phyloP scores from a whole-genome alignment of 495 filamentous ascomycete species.

The Talaromyces wortmannii region DNA sequence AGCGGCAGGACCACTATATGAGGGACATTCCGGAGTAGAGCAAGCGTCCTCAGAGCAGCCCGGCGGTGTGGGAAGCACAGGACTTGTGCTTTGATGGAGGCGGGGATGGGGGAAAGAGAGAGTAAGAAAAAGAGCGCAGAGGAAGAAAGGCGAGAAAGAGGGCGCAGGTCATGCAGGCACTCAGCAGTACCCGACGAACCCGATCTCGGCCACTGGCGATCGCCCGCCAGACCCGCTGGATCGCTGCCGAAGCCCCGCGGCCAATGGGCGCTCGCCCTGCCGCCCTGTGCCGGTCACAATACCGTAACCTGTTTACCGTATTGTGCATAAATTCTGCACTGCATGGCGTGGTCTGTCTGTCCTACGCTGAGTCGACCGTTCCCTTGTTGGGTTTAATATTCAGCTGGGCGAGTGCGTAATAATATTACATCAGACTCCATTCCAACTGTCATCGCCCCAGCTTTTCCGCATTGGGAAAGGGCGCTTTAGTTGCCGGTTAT shows the following conservation, averaged over 20 bases:
- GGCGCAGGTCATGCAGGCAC: background rate
- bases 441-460: too few species aligned
- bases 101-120: background rate
- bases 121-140: slow-evolving; percentile 2
- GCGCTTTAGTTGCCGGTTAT: too few species aligned
- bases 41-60: background rate
- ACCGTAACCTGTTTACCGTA: background rate
- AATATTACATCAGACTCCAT: too few species aligned
- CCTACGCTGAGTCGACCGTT: too few species aligned
- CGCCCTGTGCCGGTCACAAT: background rate
- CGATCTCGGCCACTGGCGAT: background rate
- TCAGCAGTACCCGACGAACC: background rate
- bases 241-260: background rate
- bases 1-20: slow-evolving; percentile 17
- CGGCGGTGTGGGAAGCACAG: background rate
- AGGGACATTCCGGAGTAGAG: slow-evolving; percentile 3
- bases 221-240: background rate
- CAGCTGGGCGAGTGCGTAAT: too few species aligned
- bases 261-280: background rate
- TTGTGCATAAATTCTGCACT: background rate
- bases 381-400: too few species aligned
- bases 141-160: background rate
- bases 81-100: background rate
- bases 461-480: too few species aligned
- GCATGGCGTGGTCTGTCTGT: background rate